Base-by-base conservation (phyloP, 2,329 filamentous ascomycete species). In the Penicillium crustosum region DNA sequence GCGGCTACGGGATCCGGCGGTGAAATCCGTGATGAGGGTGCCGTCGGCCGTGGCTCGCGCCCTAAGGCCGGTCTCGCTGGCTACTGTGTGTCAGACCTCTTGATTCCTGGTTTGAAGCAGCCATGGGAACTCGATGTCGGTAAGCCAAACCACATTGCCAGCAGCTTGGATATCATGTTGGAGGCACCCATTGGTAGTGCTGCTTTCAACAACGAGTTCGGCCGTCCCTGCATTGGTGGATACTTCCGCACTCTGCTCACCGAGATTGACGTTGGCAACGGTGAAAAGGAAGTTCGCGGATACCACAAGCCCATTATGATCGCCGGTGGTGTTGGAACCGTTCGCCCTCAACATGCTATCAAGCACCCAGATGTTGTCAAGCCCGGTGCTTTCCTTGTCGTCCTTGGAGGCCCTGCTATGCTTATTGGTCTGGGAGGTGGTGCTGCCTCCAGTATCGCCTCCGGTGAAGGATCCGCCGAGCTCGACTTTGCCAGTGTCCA, bases 241-340 rank as follows among this genome's bases (percentile, higher is more conserved):
- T 93, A 92, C 71, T 99, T 99, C 81, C 84, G 93, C 60, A 99
- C 94, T 0, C 83, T 99, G 38, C 85, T 95, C 31, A 89, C 88
- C 43, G 82, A 86, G 57, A 82, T 89, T 31, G 80, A 83, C 27
- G 75, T 83, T n/a, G 82, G 80, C 44, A 81, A 85, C 55, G 84
- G 84, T 41, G 80, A 83, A 59, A 82, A 82, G 21, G 91, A 96
- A 65, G 84, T 91, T 70, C 85, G 93, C 66, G 94, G 94, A 25
- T 99, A 96, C 73, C 94, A 97, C 78, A 99, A 99, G 79, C 94
- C 94, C 10, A 97, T 96, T 74, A 96, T 97, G 91, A 91, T 99
- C 77, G 94, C 94, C 61, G 94, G 94, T 71, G 94, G 94, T 71
- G 86, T 97, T 36, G 94, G 94, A 49, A 96, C 90, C 6, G 93